Conservation (phyloP, 306 rosid species). For the Trichosanthes cucumerina region DNA sequence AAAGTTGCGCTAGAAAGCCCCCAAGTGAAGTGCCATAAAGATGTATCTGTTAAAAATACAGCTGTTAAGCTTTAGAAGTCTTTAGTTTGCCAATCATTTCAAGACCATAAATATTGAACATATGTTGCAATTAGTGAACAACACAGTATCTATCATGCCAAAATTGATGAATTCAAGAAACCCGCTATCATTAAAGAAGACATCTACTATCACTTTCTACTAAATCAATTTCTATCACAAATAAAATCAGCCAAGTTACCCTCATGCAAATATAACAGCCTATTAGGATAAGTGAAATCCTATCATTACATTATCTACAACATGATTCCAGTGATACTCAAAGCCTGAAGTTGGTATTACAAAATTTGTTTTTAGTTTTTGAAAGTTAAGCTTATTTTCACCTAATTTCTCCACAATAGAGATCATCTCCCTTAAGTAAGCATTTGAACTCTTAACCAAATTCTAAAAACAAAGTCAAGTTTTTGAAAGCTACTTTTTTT, state of each 20-base stretch:
- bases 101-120: neutral
- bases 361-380: no score
- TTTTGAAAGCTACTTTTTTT: no score
- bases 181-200: neutral
- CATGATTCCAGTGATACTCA: neutral
- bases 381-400: no score
- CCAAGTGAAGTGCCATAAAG: constrained; percentile 97
- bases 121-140: neutral
- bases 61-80: neutral
- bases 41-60: constrained; percentile 59
- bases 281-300: neutral
- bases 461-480: no score
- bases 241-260: neutral
- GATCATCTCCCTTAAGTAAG: no score
- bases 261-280: neutral
- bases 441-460: no score
- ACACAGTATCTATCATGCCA: neutral
- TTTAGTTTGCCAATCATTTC: constrained; percentile 3
- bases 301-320: neutral
- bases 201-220: neutral
- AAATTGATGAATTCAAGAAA: neutral
- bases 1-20: constrained; percentile 94
- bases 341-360: neutral
- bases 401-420: no score
- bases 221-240: neutral